These are phyloP conservation scores for Nemania diffusa DNA, from an alignment of 2,329 filamentous ascomycete species.

Conservation along the genomic window DNA sequence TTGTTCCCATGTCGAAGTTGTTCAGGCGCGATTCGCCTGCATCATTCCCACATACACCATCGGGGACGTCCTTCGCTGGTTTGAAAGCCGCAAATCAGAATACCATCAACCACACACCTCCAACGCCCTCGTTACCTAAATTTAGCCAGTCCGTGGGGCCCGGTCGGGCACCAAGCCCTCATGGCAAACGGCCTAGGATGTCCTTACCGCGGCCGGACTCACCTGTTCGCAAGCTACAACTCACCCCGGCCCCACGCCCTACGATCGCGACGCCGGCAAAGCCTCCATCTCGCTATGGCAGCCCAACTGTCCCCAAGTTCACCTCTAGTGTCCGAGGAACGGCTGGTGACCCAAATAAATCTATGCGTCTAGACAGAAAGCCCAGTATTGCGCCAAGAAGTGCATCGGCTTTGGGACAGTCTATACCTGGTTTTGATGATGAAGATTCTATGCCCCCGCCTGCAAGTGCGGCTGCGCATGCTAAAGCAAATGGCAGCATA, in stretches of 20 bases:
- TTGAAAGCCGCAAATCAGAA: slow-evolving; percentile 66
- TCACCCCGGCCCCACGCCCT: slow-evolving; percentile 68
- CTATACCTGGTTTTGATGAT: slow-evolving; percentile 61
- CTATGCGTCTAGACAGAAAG: slow-evolving; percentile 59
- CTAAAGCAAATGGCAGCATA: slow-evolving; percentile 64
- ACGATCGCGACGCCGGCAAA: slow-evolving; percentile 66
- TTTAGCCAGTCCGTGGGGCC: slow-evolving; percentile 91
- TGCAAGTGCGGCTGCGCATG: slow-evolving; percentile 55
- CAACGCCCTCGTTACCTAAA: slow-evolving; percentile 74
- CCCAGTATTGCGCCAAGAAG: slow-evolving; percentile 67
- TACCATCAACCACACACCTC: slow-evolving; percentile 70
- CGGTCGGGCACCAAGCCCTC: slow-evolving; percentile 75
- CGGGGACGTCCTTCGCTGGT: slow-evolving; percentile 67
- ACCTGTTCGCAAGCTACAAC: slow-evolving; percentile 75
- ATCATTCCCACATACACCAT: slow-evolving; percentile 72
- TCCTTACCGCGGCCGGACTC: slow-evolving; percentile 91
- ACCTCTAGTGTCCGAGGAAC: slow-evolving; percentile 72
- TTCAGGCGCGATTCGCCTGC: slow-evolving; percentile 71
- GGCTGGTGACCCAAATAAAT: slow-evolving; percentile 70
- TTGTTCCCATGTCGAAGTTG: slow-evolving; percentile 86
- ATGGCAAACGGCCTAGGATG: slow-evolving; percentile 75
- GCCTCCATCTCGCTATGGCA: slow-evolving; percentile 68
- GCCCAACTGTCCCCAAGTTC: slow-evolving; percentile 70
- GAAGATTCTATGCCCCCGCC: slow-evolving; percentile 64
- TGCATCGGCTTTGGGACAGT: slow-evolving; percentile 66